Conservation (phyloP, 83 land plant genomes). For the Isoetes engelmannii region DNA sequence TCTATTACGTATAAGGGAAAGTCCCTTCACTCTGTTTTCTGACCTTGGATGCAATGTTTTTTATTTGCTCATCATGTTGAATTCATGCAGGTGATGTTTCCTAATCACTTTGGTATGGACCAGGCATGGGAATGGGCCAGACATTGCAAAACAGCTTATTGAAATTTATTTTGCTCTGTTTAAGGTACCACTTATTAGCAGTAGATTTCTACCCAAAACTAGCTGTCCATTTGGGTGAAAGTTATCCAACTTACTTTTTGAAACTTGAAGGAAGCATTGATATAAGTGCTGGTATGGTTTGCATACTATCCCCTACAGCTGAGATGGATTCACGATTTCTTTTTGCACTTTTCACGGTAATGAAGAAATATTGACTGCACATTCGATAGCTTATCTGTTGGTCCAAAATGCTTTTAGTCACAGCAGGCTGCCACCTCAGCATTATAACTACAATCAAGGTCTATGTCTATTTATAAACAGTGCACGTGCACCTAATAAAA, state of each 20-base stretch:
- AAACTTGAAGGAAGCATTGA: too few species aligned
- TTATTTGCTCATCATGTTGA: too few species aligned
- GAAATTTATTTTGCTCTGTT: conserved; percentile 93
- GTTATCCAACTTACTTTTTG: too few species aligned
- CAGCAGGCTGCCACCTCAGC: too few species aligned
- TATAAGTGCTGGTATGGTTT: too few species aligned
- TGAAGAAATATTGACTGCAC: conserved; percentile 12
- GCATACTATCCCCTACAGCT: conserved; percentile 23
- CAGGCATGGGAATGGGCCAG: conserved; percentile 82
- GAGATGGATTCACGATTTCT: conserved; percentile 78
- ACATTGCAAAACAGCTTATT: conserved; percentile 69
- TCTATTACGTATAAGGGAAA: too few species aligned
- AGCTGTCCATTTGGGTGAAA: too few species aligned
- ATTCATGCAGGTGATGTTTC: conserved; percentile 62
- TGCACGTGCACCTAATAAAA: too few species aligned
- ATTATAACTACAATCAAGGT: too few species aligned
- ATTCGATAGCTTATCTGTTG: background rate
- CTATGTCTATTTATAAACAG: too few species aligned
- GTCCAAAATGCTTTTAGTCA: background rate
- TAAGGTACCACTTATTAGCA: conserved; percentile 55
- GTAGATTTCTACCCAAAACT: conserved; percentile 22
- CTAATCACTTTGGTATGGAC: conserved; percentile 68
- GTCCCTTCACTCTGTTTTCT: too few species aligned
- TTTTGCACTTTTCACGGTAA: conserved; percentile 70
- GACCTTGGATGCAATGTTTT: too few species aligned